Evolutionary conservation across 2,329 filamentous ascomycete species (phyloP).

Genomic region (Monilinia fructicola): DNA sequence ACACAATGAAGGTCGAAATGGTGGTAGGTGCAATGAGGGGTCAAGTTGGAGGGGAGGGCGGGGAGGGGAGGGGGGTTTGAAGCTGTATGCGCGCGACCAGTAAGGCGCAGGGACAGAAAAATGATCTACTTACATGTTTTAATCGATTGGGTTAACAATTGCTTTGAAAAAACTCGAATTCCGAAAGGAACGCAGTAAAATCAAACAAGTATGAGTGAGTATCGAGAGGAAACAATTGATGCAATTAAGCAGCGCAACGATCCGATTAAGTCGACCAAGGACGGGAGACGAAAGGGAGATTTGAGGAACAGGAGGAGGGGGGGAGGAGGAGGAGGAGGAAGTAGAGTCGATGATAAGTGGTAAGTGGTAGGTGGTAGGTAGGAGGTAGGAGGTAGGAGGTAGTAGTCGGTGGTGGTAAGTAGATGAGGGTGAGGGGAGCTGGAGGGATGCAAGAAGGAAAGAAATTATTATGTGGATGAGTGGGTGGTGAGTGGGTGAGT

Average conservation of each 20-base stretch:
- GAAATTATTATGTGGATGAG: too few species aligned
- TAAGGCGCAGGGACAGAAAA: conserved; percentile 37
- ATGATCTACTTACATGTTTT: conserved; percentile 37
- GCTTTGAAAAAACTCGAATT: conserved; percentile 35
- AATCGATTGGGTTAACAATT: conserved; percentile 36
- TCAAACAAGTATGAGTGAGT: conserved; percentile 41
- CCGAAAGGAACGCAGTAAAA: conserved; percentile 38
- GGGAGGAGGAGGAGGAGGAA: conserved; percentile 25
- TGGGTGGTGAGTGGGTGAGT: too few species aligned
- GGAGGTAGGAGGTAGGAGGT: background rate
- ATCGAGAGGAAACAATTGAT: conserved; percentile 41
- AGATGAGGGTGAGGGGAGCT: too few species aligned
- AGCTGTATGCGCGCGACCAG: conserved; percentile 34
- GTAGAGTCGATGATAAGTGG: conserved; percentile 8
- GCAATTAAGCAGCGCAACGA: conserved; percentile 36
- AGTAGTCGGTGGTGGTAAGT: background rate
- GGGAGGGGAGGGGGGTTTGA: conserved; percentile 24
- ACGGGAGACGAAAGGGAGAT: conserved; percentile 12
- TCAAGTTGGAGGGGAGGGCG: conserved; percentile 32
- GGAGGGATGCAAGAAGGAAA: conserved; percentile 7
- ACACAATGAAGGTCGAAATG: conserved; percentile 25
- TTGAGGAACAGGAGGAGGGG: conserved; percentile 21
- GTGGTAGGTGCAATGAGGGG: conserved; percentile 26
- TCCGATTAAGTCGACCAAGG: conserved; percentile 28
- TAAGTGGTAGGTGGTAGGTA: background rate